Evolutionary conservation across 2,329 filamentous ascomycete genomes (phyloP), one percentile per base, ranked within the genome.

Genomic region (Beauveria scarabaeidicola): DNA sequence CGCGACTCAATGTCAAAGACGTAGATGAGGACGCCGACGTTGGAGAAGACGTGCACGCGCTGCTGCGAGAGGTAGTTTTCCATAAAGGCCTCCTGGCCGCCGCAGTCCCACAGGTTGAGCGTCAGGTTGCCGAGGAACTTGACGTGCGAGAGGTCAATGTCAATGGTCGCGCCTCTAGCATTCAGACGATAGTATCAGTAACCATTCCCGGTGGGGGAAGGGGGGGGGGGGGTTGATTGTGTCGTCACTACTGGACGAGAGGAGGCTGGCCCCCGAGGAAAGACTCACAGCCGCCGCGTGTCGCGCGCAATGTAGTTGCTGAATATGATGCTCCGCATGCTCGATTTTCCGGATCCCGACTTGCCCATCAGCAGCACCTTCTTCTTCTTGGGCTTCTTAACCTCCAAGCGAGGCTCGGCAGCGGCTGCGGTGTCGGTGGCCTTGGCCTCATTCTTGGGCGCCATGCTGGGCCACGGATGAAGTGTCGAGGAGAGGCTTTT

Each of bases 221-320:
- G 11, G 23, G 19, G 15, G 48, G 17, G 43, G 43, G 7, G 43
- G 19, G n/a, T n/a, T n/a, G n/a, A 36, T 36, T 36, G 1, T 36
- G 32, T 36, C 32, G 32, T 36, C 11, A 36, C 40, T 41, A 17
- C 40, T 41, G 8, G 52, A 47, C 17, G 36, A 54, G 43, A 40
- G 50, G 32, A 36, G 2, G 32, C 32, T 36, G 32, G 32, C 11
- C 5, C 10, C 11, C n/a, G 13, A 29, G 19, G 32, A 17, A 23
- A 36, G 32, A 72, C 80, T 71, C 69, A 83, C 81, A 99, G 79
- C 61, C 94, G 81, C 43, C 94, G 83, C 7, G 96, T 96, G 73
- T 99, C 94, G 70, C 95, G 91, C 60, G 94, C 94, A 65, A 97
- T 92, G 73, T 97, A 97, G 75, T 97, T 97, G 79, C 90, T 96